Evolutionary conservation across 1,284 basidiomycete species (phyloP).

Genomic region (Pisolithus thermaeus): DNA sequence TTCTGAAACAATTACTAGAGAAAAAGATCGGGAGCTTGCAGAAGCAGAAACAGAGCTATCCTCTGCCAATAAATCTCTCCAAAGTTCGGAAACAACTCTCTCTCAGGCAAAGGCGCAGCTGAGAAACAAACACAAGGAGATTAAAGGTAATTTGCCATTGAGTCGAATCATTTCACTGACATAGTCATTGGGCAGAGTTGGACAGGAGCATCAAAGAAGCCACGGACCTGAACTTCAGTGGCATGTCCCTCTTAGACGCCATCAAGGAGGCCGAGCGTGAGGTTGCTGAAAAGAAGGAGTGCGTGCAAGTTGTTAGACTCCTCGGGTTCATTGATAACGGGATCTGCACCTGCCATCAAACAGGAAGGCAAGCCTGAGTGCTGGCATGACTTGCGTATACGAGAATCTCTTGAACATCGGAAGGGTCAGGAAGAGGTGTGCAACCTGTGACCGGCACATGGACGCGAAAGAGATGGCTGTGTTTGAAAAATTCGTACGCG

Average conservation of each 20-base stretch:
- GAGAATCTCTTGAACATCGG: constrained; percentile 57
- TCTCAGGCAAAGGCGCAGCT: constrained; percentile 55
- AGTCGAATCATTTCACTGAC: constrained; percentile 2
- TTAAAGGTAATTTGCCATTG: constrained; percentile 44
- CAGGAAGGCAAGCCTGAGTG: constrained; percentile 21
- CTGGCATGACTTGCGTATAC: constrained; percentile 53
- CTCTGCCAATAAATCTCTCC: constrained; percentile 48
- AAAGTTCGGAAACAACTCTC: constrained; percentile 57
- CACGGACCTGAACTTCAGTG: constrained; percentile 27
- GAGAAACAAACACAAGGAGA: constrained; percentile 57
- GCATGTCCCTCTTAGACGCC: constrained; percentile 46
- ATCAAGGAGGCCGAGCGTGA: constrained; percentile 54
- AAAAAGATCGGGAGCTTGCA: constrained; percentile 58
- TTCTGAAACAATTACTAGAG: constrained; percentile 34
- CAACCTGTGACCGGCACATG: constrained; percentile 72
- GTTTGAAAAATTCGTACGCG: constrained; percentile 64
- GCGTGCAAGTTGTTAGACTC: constrained; percentile 15
- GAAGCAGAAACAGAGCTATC: constrained; percentile 52
- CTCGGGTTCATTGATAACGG: neutral
- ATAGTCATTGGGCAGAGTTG: constrained; percentile 35
- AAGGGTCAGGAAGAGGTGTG: constrained; percentile 64
- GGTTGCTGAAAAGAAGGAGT: constrained; percentile 54
- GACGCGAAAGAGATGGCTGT: constrained; percentile 52
- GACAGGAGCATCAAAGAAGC: constrained; percentile 51
- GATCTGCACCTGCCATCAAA: neutral